A percentile compares a stretch with the other conserved stretches of the same genome.
These are phyloP conservation scores for Fusarium fujikuroi DNA, from an alignment of 2,329 filamentous ascomycete species.

Conservation along the genomic window DNA sequence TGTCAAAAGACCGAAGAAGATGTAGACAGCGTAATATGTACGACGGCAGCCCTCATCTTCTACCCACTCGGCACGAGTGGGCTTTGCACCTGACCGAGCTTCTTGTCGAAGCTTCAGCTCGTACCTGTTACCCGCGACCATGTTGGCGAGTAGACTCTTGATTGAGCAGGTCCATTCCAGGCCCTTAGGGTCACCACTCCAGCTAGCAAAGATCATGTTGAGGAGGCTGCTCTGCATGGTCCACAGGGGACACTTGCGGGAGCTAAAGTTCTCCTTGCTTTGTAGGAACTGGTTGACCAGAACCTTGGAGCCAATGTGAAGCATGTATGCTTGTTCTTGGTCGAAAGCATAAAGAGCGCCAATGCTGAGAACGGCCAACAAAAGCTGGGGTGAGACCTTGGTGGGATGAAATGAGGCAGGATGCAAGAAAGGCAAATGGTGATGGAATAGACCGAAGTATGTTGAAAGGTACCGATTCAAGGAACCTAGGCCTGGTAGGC, in stretches of 20 bases:
- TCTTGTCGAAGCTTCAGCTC: conserved; percentile 94
- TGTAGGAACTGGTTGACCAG: conserved; percentile 96
- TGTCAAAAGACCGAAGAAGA: conserved; percentile 96
- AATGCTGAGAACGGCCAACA: conserved; percentile 92
- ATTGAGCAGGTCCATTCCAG: conserved; percentile 99
- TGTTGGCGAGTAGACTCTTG: conserved; percentile 96
- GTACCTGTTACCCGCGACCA: conserved; percentile 97
- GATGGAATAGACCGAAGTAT: conserved; percentile 97
- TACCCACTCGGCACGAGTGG: conserved; percentile 90
- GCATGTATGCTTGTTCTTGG: conserved; percentile 94
- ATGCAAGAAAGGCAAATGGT: conserved; percentile 95
- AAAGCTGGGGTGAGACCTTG: conserved; percentile 80
- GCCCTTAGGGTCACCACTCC: conserved; percentile 97
- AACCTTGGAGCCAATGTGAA: conserved; percentile 97
- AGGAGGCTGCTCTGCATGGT: conserved; percentile 97
- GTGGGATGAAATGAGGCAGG: conserved; percentile 89
- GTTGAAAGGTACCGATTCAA: conserved; percentile 94
- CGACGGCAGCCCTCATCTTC: conserved; percentile 96
- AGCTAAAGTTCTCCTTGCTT: conserved; percentile 99
- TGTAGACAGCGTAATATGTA: conserved; percentile 98
- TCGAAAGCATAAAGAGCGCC: conserved; percentile 97
- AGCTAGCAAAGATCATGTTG: conserved; percentile 99
- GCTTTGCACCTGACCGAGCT: conserved; percentile 78
- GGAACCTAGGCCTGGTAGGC: conserved; percentile 80
- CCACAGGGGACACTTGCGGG: conserved; percentile 95